Base-by-base conservation (phyloP, 2,329 filamentous ascomycete species). In the Colletotrichum spinosum region DNA sequence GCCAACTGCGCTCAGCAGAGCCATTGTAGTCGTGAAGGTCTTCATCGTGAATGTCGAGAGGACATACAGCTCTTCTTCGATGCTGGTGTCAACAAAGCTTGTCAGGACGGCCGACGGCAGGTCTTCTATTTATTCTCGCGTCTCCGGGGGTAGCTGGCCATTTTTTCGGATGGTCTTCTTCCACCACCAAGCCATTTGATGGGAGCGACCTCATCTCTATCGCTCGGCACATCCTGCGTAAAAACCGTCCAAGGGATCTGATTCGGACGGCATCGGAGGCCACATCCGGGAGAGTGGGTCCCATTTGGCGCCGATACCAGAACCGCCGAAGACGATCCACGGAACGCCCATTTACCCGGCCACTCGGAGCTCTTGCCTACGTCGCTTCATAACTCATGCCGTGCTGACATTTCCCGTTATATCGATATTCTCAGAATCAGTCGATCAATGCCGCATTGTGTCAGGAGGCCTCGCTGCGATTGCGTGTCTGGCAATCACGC, bases 21-120 rank as follows among this genome's bases (percentile, higher is more conserved):
- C 17, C 8, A 62, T n/a, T 11, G 49, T 52, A 7, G 54, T 38
- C 39, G 51, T 46, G n/a, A 37, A 37, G 53, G 46, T 64, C 44
- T 44, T 63, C 41, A 44, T 42, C 17, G 17, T 42, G 45, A 37
- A 10, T 46, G 15, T 10, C 2, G 15, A 5, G 13, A 35, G 34
- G 10, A n/a, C 8, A 49, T 6, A 12, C 13, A 33, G 53, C 0
- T 13, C 45, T 17, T 55, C 2, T 41, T 41, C 25, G 46, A 34
- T 13, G 46, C 6, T 34, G 46, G 35, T 49, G 17, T 6, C 35
- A 6, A 3, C 15, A 6, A 34, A 11, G 10, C 25, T 35, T n/a
- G 1, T 12, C 25, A 8, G 13, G 8, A 38, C 49, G 2, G 12
- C 4, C 25, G 25, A 51, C 7, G 6, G 13, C 34, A 17, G 3